Evolutionary conservation across 148 eudicot species (phyloP).

Genomic region (Rhododendron griersonianum): DNA sequence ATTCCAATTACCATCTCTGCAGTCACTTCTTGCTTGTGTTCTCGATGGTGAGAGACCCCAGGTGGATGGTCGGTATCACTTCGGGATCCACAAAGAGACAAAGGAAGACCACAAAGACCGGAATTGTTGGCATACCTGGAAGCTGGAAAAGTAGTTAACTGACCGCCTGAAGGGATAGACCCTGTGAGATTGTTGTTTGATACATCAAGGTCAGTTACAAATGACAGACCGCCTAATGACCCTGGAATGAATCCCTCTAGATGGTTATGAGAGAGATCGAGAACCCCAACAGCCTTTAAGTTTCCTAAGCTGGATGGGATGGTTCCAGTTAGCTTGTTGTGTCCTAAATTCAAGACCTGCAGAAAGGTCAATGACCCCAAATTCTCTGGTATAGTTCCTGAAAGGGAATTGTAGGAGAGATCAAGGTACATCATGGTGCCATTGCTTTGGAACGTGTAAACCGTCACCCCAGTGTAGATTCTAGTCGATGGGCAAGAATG

Average conservation of each 20-base stretch:
- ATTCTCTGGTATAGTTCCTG: conserved; percentile 37
- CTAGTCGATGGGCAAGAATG: conserved; percentile 48
- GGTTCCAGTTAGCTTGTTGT: conserved; percentile 36
- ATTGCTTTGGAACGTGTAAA: conserved; percentile 40
- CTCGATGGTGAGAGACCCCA: neutral
- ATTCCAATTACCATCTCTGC: conserved; percentile 45
- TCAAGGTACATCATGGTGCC: conserved; percentile 56
- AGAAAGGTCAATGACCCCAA: conserved; percentile 40
- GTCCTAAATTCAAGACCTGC: conserved; percentile 48
- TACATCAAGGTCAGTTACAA: conserved; percentile 48
- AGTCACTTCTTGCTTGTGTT: conserved; percentile 17
- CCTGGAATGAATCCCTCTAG: conserved; percentile 45
- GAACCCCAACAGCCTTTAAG: conserved; percentile 36
- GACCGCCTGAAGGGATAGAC: conserved; percentile 44
- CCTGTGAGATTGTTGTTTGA: conserved; percentile 52
- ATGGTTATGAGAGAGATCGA: conserved; percentile 46
- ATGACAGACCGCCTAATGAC: conserved; percentile 42
- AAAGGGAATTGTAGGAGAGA: conserved; percentile 43
- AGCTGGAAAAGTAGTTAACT: conserved; percentile 47
- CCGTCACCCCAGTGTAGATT: conserved; percentile 39
- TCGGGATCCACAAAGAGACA: conserved; percentile 36
- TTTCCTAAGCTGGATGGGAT: conserved; percentile 46
- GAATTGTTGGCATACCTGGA: conserved; percentile 49
- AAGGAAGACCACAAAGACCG: conserved; percentile 51
- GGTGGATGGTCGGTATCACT: conserved; percentile 9